phyloP scores from a whole-genome alignment of 2,329 filamentous ascomycete species.

The Neonectria faginata region DNA sequence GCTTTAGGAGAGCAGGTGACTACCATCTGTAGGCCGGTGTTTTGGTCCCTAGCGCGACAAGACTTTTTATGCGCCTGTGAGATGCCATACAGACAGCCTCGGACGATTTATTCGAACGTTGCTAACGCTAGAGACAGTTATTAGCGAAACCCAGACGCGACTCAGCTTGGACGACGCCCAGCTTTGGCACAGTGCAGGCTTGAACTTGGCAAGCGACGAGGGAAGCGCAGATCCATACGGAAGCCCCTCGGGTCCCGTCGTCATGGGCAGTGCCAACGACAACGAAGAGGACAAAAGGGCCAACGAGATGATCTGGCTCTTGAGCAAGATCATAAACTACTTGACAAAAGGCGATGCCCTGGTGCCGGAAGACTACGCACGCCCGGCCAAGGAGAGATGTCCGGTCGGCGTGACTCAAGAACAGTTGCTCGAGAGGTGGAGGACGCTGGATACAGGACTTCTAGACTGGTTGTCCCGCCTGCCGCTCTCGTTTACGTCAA shows the following conservation, averaged over 20 bases:
- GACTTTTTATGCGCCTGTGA: constrained; percentile 39
- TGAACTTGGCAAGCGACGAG: constrained; percentile 52
- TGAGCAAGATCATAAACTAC: constrained; percentile 74
- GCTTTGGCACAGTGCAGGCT: constrained; percentile 73
- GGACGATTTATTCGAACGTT: background rate
- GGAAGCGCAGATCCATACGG: constrained; percentile 47
- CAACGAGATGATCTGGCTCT: constrained; percentile 74
- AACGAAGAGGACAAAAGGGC: constrained; percentile 73
- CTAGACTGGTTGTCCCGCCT: constrained; percentile 36
- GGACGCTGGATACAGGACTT: constrained; percentile 26
- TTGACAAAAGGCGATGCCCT: constrained; percentile 68
- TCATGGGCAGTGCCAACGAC: constrained; percentile 57
- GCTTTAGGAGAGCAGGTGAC: background rate
- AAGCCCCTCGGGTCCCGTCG: constrained; percentile 53
- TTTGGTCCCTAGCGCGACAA: constrained; percentile 39
- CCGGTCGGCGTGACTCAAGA: constrained; percentile 38
- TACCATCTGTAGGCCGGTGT: constrained; percentile 37
- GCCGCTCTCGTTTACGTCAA: constrained; percentile 28
- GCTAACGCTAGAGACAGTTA: constrained; percentile 16
- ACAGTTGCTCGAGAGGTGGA: constrained; percentile 35
- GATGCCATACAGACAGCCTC: background rate
- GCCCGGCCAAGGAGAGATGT: constrained; percentile 31
- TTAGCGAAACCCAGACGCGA: constrained; percentile 42
- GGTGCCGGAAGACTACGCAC: constrained; percentile 44
- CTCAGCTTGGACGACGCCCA: constrained; percentile 70